Evolutionary conservation across 768 basidiomycete species (phyloP), one percentile per base, ranked within the genome.

Genomic region (Lentinula lateritia): DNA sequence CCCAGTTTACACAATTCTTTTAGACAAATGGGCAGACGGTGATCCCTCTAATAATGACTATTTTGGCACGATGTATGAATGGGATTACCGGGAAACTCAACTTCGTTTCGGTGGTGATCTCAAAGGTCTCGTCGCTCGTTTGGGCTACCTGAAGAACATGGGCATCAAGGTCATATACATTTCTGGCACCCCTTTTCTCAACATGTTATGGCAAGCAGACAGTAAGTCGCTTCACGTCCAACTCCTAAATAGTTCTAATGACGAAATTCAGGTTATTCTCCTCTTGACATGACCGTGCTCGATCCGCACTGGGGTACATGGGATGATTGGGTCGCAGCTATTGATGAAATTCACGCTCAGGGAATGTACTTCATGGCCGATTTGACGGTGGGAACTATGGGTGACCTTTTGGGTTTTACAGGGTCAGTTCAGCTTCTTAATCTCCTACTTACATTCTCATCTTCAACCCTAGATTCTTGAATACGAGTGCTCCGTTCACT

Each of bases 141-240:
- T 97, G 64, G 95, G 96, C 73, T 97, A 97, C 71, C 78, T 97
- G n/a, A 79, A 92, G 50, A 92, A 91, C 64, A 95, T 95, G 92
- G 95, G 95, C 65, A 75, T 93, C 63, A 79, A 79, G 68, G 81
- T 86, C 58, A 86, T 97, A 67, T 97, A 93, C 76, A 90, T 96
- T 71, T 93, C 95, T 20, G 95, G 95, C 58, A 97, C 95, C 1
- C 86, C 89, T 57, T 97, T 93, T 73, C 64, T 97, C 63, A 96
- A 96, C 82, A 95, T 95, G 94, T 74, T 93, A 20, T 96, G 94
- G 94, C 89, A 95, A 71, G 90, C 93, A 3, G 94, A 96, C 82
- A 94, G 94, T 95, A 58, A 71, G 93, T 83, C 5, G n/a, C 36
- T 46, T 18, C 61, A 41, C 60, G 34, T 54, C 43, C 43, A 4